Evolutionary conservation across 306 rosid species (phyloP).

Genomic region (Pterocarpus santalinus): DNA sequence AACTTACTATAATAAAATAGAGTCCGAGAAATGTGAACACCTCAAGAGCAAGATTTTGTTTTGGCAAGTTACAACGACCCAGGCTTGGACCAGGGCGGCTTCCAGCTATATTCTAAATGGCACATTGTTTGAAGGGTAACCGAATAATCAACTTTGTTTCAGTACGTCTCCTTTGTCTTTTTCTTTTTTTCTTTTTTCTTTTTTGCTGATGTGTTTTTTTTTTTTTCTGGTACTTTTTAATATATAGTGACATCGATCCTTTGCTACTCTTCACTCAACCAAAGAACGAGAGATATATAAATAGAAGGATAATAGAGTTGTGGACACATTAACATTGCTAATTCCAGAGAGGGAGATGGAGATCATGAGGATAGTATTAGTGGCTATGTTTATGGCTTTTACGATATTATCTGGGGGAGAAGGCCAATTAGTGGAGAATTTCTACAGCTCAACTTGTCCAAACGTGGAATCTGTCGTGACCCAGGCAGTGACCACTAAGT

Average conservation of each 20-base stretch:
- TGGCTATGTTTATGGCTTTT: conserved; percentile 42
- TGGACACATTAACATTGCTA: not conserved
- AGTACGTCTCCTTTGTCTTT: not conserved
- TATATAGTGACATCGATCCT: conserved; percentile 7
- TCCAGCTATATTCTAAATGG: conserved; percentile 32
- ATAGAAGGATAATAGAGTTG: conserved; percentile 11
- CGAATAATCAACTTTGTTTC: conserved; percentile 35
- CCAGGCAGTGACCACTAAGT: conserved; percentile 71
- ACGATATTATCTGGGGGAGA: conserved; percentile 42
- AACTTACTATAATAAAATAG: not conserved
- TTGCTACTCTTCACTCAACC: not conserved
- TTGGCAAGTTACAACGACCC: conserved; percentile 49
- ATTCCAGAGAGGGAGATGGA: conserved; percentile 38
- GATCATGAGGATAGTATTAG: conserved; percentile 30
- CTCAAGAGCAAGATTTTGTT: not conserved
- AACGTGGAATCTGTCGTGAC: conserved; percentile 70
- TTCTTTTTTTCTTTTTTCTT: too few relatives aligned
- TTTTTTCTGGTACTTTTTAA: not conserved
- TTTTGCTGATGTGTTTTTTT: not conserved
- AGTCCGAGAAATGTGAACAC: not conserved
- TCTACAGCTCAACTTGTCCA: conserved; percentile 70
- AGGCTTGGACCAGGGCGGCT: conserved; percentile 23
- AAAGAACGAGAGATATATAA: conserved; percentile 1
- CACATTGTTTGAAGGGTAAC: conserved; percentile 40
- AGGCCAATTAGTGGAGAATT: conserved; percentile 64